phyloP scores from a whole-genome alignment of 75 land plant species.

The Azolla pinnata region DNA sequence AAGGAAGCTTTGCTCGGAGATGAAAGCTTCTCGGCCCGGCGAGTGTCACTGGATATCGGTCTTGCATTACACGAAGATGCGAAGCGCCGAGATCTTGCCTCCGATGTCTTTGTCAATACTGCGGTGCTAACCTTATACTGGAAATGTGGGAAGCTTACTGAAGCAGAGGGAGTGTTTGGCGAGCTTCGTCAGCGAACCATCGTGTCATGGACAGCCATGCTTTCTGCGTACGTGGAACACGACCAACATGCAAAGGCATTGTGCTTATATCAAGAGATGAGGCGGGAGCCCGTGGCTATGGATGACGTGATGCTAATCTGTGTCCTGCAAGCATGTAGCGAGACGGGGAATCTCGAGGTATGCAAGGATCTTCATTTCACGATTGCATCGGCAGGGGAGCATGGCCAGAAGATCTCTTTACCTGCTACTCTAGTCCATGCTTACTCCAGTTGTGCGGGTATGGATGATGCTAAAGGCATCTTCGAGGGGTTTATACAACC shows the following conservation, averaged over 20 bases:
- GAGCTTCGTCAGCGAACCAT: neutral
- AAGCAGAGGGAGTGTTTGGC: conserved; percentile 16
- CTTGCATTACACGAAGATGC: conserved; percentile 5
- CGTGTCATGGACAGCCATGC: conserved; percentile 12
- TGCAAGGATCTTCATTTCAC: conserved; percentile 3
- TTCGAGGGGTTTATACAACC: conserved; percentile 7
- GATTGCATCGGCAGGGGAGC: neutral
- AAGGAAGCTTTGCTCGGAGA: conserved; percentile 23
- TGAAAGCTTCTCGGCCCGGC: conserved; percentile 10
- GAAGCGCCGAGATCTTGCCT: conserved; percentile 1
- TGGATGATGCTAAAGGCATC: conserved; percentile 1
- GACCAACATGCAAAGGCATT: conserved; percentile 27
- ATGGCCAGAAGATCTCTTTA: neutral
- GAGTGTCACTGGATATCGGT: conserved; percentile 19
- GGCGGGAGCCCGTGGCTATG: conserved; percentile 10
- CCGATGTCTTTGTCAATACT: conserved; percentile 21
- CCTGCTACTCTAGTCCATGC: neutral
- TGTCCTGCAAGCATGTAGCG: conserved; percentile 40
- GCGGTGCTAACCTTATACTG: conserved; percentile 19
- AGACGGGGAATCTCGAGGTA: conserved; percentile 5
- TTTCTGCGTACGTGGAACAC: conserved; percentile 5
- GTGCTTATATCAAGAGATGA: conserved; percentile 22
- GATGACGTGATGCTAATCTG: conserved; percentile 40
- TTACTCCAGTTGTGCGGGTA: neutral
- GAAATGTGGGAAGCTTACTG: conserved; percentile 10